Base-by-base conservation (phyloP, 805 yeast species). In the Kodamaea fukazawae region DNA sequence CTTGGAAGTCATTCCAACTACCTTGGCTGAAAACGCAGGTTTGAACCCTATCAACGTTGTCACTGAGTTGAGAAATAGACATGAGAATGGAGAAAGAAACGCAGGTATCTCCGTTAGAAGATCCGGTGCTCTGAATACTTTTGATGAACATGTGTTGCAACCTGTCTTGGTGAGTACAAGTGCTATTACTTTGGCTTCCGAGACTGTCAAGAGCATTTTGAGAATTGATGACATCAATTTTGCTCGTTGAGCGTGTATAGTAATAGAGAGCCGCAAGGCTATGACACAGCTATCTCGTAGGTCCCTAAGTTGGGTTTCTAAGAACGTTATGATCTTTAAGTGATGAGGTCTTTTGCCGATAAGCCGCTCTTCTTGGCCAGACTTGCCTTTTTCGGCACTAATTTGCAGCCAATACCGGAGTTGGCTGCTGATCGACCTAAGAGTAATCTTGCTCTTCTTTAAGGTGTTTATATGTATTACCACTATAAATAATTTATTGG, bases 21-120 rank as follows among this genome's bases (percentile, higher is more conserved):
- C 96, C 7, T 73, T 89, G 49, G 96, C 97, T 6, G 97, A 90
- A 67, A 89, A 89, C 59, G 96, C 97, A 4, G 97, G 97, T 42
- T 71, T 89, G 62, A 86, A 89, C 59, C 87, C 96, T 48, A 85
- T 90, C 52, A 83, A 86, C 49, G 89, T 91, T 33, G 95, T 89
- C 22, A 89, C 97, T 11, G 96, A 90, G 51, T 75, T 89, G 49
- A 84, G 97, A 62, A 83, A 84, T 57, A 82, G 83, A 63, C 99
- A 93, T 60, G 96, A 86, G 59, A 71, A 73, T 47, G 98, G 99
- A 42, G 96, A 89, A 61, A 75, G 71, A 48, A 83, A 88, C 54
- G 95, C 97, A n/a, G 99, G 99, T 37, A 87, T 93, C 47, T 85
- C 96, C 28, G 96, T 89, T 39, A 80, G 97, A 66, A 81, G 97